Evolutionary conservation across 2,329 filamentous ascomycete species (phyloP).

Genomic region (Trichophaea hybrida): DNA sequence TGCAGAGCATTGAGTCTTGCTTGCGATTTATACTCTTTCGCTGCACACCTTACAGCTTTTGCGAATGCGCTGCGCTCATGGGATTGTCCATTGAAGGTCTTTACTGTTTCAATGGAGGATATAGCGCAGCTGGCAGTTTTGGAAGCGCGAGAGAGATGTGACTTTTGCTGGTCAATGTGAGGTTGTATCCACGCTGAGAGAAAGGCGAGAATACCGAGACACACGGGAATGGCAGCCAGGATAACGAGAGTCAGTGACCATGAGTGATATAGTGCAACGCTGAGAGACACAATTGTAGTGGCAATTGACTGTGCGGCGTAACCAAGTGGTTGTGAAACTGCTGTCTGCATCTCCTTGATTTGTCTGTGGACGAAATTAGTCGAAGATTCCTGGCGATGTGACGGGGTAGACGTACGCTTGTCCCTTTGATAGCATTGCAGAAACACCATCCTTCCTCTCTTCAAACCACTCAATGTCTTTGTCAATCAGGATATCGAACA

Average conservation of each 20-base stretch:
- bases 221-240: constrained; percentile 56
- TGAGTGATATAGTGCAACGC: constrained; percentile 61
- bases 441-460: constrained; percentile 46
- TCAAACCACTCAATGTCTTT: constrained; percentile 79
- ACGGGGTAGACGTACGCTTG: constrained; percentile 40
- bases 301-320: constrained; percentile 49
- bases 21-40: constrained; percentile 50
- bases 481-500: constrained; percentile 55
- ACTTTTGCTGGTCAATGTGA: constrained; percentile 55
- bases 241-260: constrained; percentile 76
- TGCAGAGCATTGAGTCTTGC: constrained; percentile 56
- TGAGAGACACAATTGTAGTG: constrained; percentile 51
- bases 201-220: constrained; percentile 44
- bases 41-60: constrained; percentile 42
- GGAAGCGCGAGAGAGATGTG: constrained; percentile 52
- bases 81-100: constrained; percentile 64
- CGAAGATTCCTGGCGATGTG: background rate
- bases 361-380: constrained; percentile 43
- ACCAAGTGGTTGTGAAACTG: constrained; percentile 66
- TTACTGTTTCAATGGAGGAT: constrained; percentile 66
- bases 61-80: constrained; percentile 55
- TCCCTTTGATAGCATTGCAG: constrained; percentile 46
- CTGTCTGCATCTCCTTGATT: constrained; percentile 65
- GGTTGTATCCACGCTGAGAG: constrained; percentile 48
- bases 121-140: constrained; percentile 58